Percentiles rank a stretch among this genome's conserved stretches.
Conservation (phyloP, 345 rosid species). For the Eucalyptus regnans region DNA sequence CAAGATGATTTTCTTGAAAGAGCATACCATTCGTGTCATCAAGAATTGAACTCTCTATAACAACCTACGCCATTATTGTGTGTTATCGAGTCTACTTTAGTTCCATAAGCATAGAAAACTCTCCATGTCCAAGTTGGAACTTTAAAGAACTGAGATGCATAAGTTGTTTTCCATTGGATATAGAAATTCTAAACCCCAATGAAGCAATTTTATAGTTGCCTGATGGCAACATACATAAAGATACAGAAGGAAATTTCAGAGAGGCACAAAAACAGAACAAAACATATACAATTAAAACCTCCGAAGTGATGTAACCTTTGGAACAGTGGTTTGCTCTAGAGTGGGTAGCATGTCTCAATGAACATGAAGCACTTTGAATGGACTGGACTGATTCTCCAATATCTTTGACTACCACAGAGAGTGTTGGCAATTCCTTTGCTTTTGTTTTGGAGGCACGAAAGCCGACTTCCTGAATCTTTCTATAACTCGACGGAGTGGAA, state of each 20-base stretch:
- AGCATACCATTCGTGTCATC: background rate
- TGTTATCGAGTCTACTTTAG: background rate
- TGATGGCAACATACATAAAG: background rate
- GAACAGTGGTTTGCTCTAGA: conserved; percentile 16
- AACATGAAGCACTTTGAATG: conserved; percentile 14
- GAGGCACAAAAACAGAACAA: background rate
- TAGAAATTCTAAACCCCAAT: background rate
- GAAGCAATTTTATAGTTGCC: background rate
- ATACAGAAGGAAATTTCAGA: background rate
- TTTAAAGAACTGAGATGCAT: background rate
- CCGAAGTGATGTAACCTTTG: conserved; percentile 22
- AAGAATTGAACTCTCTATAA: background rate
- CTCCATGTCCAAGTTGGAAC: background rate
- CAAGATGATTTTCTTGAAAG: background rate
- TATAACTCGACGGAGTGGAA: background rate
- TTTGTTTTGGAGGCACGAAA: background rate
- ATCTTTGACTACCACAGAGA: conserved; percentile 5
- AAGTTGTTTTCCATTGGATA: background rate
- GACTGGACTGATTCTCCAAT: conserved; percentile 2
- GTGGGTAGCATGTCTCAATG: conserved; percentile 14
- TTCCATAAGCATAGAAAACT: background rate
- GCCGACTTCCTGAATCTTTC: background rate
- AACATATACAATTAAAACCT: background rate
- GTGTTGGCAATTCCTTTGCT: background rate
- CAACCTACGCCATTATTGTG: background rate